phyloP scores from a whole-genome alignment of 2,329 filamentous ascomycete species.

The Lachnellula subtilissima region DNA sequence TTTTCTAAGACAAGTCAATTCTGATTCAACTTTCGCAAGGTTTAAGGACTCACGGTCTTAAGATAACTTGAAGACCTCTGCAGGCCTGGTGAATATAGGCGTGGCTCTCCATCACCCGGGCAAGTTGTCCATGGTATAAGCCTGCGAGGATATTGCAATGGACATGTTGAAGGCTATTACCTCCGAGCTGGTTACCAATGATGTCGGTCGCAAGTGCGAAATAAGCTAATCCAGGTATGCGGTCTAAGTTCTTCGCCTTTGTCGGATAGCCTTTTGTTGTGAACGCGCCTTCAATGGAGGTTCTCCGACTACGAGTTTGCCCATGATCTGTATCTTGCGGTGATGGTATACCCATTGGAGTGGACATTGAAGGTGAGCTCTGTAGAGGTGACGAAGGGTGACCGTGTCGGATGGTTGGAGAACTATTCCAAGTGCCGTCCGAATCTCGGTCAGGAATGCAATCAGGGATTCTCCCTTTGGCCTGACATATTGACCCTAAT shows the following conservation, averaged over 20 bases:
- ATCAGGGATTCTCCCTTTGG: conserved; percentile 51
- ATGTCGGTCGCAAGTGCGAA: conserved; percentile 85
- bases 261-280: conserved; percentile 18
- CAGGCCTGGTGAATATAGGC: conserved; percentile 54
- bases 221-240: conserved; percentile 85
- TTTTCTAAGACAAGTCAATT: conserved; percentile 27
- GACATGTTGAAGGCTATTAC: conserved; percentile 75
- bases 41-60: conserved; percentile 51
- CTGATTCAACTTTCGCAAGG: background rate
- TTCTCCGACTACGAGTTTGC: conserved; percentile 38
- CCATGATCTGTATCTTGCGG: conserved; percentile 47
- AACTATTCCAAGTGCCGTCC: conserved; percentile 16
- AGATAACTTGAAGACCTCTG: conserved; percentile 61
- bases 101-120: conserved; percentile 79
- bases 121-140: conserved; percentile 84
- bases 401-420: conserved; percentile 42
- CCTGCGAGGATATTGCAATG: conserved; percentile 82
- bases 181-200: conserved; percentile 75
- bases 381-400: conserved; percentile 49
- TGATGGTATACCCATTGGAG: conserved; percentile 44
- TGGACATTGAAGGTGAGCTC: conserved; percentile 45
- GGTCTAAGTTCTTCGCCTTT: conserved; percentile 63
- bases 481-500: conserved; percentile 73
- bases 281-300: conserved; percentile 42
- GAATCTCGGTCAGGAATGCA: conserved; percentile 42